These are phyloP conservation scores for Chlorella sp. DNA, from an alignment of 139 green algal species.

Conservation along the genomic window DNA sequence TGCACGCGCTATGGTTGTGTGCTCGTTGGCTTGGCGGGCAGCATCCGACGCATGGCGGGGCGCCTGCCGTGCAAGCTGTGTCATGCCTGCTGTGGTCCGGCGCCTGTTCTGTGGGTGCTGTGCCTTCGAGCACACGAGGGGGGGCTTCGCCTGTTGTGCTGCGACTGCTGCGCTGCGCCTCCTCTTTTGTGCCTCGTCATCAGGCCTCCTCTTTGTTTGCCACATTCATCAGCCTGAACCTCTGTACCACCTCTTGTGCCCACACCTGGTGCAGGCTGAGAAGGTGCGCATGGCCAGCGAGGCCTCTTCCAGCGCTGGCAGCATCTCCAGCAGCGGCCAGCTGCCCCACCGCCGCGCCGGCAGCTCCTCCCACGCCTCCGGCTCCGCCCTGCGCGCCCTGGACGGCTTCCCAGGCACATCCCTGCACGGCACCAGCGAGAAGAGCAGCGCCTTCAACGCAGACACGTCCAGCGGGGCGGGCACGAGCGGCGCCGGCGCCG, in stretches of 20 bases:
- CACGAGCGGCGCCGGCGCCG: neutral
- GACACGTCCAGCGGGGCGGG: neutral
- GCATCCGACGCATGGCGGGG: no score
- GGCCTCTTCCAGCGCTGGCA: neutral
- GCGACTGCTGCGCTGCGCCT: no score
- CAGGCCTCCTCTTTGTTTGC: no score
- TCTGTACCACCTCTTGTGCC: neutral
- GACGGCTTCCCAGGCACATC: neutral
- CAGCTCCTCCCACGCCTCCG: neutral
- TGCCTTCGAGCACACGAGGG: no score
- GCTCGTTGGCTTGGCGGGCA: neutral
- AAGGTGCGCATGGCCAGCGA: neutral
- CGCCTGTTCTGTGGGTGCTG: no score
- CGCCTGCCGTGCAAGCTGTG: no score
- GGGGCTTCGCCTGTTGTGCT: no score
- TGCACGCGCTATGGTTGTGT: no score
- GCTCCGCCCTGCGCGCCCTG: neutral
- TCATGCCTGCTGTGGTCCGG: no score
- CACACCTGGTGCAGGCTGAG: neutral
- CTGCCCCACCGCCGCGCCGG: neutral
- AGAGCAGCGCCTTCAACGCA: neutral
- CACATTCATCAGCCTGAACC: neutral
- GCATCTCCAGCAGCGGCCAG: no score
- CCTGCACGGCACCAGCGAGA: slow-evolving; percentile 1
- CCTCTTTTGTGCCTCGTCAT: no score